Conservation (phyloP, 2,329 filamentous ascomycete genomes). For the Sclerotinia nivalis region DNA sequence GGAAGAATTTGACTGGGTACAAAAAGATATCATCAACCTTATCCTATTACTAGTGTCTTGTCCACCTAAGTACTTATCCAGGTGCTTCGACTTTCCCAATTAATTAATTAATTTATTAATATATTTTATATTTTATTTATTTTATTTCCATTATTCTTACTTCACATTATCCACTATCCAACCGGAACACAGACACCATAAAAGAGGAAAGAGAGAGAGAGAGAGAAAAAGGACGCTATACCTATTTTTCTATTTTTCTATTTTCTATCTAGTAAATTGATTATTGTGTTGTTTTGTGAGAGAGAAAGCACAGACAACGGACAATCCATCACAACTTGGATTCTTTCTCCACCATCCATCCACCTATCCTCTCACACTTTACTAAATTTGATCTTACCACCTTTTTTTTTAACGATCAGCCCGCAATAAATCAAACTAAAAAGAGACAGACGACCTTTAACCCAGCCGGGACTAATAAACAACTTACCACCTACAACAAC, state of each 20-base stretch:
- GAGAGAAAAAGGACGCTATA: neutral
- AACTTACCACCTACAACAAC: neutral
- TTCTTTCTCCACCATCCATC: conserved; percentile 12
- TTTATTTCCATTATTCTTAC: neutral
- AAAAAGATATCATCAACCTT: neutral
- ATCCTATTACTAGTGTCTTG: neutral
- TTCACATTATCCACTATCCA: neutral
- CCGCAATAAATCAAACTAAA: conserved; percentile 11
- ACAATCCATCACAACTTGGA: conserved; percentile 2
- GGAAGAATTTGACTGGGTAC: neutral
- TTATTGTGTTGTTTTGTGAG: neutral
- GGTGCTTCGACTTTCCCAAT: too few relatives aligned
- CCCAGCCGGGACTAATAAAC: neutral
- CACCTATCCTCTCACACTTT: neutral
- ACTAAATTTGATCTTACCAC: conserved; percentile 2
- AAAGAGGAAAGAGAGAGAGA: neutral
- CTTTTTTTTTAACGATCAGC: conserved; percentile 1
- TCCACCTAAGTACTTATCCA: too few relatives aligned
- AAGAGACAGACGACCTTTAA: conserved; percentile 12
- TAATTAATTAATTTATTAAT: neutral
- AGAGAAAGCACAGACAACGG: neutral
- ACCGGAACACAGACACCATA: neutral
- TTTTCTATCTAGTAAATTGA: neutral
- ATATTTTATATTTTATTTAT: neutral
- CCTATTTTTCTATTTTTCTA: neutral